Conservation (phyloP, 2,329 filamentous ascomycete species). For the Penicillium occitanis region DNA sequence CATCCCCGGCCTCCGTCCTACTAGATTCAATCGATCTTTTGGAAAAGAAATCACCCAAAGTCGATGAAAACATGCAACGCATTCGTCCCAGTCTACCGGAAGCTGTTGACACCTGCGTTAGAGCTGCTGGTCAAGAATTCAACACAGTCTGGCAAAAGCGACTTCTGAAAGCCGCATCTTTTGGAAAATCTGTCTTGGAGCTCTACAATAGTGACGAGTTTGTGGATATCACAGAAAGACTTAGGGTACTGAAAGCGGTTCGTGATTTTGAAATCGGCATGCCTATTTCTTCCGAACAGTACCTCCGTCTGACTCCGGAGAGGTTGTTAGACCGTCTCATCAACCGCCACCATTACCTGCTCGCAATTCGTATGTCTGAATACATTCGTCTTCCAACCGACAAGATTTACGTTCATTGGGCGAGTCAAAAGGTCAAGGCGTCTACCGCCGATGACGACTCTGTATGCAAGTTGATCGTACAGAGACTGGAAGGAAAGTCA, state of each 20-base stretch:
- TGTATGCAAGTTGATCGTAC: constrained; percentile 82
- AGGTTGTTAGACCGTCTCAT: constrained; percentile 81
- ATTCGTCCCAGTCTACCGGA: constrained; percentile 85
- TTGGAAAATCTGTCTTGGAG: constrained; percentile 95
- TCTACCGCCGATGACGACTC: constrained; percentile 83
- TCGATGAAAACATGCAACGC: constrained; percentile 94
- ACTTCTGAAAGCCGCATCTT: constrained; percentile 91
- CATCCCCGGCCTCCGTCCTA: constrained; percentile 86
- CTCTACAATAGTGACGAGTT: constrained; percentile 98
- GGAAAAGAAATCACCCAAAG: constrained; percentile 91
- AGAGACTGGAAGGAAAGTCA: constrained; percentile 79
- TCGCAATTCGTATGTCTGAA: constrained; percentile 83
- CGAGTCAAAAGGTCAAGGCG: constrained; percentile 84
- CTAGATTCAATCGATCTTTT: constrained; percentile 89
- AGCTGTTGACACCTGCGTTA: constrained; percentile 90
- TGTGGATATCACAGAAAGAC: constrained; percentile 93
- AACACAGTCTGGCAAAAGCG: constrained; percentile 91
- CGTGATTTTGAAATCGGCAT: constrained; percentile 89
- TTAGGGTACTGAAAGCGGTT: constrained; percentile 89
- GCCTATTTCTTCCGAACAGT: constrained; percentile 90
- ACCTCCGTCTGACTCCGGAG: constrained; percentile 84
- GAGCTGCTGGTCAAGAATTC: constrained; percentile 89
- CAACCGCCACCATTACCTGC: constrained; percentile 84
- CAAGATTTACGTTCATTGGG: constrained; percentile 95
- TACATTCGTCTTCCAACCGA: constrained; percentile 85